Percentiles rank a stretch among this genome's conserved stretches.
phyloP scores from a whole-genome alignment of 169 alveolate species.

The Plasmodium berghei region DNA sequence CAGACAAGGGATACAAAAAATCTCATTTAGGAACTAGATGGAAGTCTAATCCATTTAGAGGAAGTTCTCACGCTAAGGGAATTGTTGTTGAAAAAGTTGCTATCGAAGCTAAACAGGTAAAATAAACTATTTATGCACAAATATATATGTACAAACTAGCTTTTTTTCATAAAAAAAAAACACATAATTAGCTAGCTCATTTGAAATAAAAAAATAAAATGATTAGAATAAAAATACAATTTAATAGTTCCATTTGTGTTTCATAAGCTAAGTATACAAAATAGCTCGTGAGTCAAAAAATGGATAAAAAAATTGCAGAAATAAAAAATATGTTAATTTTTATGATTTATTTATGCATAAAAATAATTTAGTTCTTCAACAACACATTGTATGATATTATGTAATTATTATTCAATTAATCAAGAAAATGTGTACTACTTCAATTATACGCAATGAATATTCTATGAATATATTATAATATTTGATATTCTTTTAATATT shows the following conservation, averaged over 20 bases:
- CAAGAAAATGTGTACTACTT: too few species aligned
- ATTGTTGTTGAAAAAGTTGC: slow-evolving; percentile 99
- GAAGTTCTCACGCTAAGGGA: slow-evolving; percentile 99
- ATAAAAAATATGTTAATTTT: slow-evolving; percentile 7
- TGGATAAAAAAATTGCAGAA: slow-evolving; percentile 60
- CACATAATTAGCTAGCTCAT: too few species aligned
- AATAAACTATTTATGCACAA: background rate
- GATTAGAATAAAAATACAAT: too few species aligned
- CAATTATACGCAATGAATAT: too few species aligned
- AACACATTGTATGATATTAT: background rate
- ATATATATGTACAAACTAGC: background rate
- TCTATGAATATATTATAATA: too few species aligned
- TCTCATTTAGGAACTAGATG: slow-evolving; percentile 96
- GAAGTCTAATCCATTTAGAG: slow-evolving; percentile 98
- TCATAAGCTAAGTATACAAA: slow-evolving; percentile 22
- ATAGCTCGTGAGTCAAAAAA: slow-evolving; percentile 64
- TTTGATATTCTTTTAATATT: too few species aligned
- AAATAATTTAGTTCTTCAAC: slow-evolving; percentile 34
- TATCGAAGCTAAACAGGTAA: slow-evolving; percentile 98
- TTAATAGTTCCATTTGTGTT: slow-evolving; percentile 65
- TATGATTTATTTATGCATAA: slow-evolving; percentile 32
- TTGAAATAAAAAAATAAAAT: too few species aligned
- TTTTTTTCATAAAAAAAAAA: too few species aligned
- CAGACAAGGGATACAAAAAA: slow-evolving; percentile 98
- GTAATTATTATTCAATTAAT: too few species aligned